phyloP scores from a whole-genome alignment of 2,329 filamentous ascomycete species.

The Aspergillus niger region DNA sequence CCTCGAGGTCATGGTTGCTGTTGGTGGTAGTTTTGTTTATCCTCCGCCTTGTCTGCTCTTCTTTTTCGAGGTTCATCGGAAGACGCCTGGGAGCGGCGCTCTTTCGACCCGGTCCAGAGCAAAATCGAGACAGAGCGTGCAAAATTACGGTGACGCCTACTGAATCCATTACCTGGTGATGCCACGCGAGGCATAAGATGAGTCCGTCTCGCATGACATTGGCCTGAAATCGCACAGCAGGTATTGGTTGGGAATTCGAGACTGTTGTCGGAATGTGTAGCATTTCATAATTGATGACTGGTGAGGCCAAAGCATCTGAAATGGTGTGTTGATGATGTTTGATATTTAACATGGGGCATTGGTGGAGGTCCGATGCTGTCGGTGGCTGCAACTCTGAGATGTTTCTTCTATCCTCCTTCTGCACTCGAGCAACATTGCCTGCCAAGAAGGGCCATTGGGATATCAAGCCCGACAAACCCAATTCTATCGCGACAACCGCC shows the following conservation, averaged over 20 bases:
- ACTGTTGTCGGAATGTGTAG: background rate
- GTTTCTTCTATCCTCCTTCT: background rate
- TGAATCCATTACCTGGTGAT: background rate
- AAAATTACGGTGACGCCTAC: background rate
- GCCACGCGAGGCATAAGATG: background rate
- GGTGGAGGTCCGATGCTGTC: background rate
- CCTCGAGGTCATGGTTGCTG: background rate
- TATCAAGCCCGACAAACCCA: background rate
- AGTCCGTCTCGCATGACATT: background rate
- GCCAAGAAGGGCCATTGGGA: background rate
- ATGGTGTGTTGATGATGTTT: background rate
- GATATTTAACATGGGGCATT: background rate
- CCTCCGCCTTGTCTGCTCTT: background rate
- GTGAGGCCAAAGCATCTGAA: background rate
- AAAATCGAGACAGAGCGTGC: background rate
- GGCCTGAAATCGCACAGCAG: background rate
- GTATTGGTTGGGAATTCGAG: background rate
- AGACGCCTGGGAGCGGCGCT: background rate
- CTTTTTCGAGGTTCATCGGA: background rate
- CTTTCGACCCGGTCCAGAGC: background rate
- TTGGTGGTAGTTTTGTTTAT: background rate
- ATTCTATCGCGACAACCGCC: background rate
- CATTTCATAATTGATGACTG: background rate
- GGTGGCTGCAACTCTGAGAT: background rate
- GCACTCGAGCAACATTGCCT: background rate